Evolutionary conservation across 2,329 filamentous ascomycete genomes (phyloP), one percentile per base, ranked within the genome.

Genomic region (Aspergillus japonicus): DNA sequence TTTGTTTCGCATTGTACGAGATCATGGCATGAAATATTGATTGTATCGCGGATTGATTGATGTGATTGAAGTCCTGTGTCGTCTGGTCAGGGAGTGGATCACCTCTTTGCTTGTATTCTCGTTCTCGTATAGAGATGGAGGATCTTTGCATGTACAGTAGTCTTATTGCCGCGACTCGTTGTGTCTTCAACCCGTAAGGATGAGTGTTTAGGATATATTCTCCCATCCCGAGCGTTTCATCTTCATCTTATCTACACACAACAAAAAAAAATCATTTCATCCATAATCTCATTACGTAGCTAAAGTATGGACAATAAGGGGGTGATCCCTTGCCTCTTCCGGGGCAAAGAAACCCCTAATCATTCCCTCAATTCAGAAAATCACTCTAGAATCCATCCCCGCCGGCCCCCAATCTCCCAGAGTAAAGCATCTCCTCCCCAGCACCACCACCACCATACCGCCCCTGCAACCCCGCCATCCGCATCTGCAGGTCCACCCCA

Each of bases 361-460:
- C 26, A 29, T 29, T 29, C 7, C 26, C 10, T 29, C 26, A 7
- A 2, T 29, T 29, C 26, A 8, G 7, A 8, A 29, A 29, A 8
- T 10, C 33, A 6, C 14, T 35, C 6, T 60, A 21, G 23, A 64
- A 12, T 8, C 58, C 67, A 29, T 66, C 66, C 8, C 66, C 60
- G 21, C 60, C 50, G 47, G 2, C 12, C 11, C 11, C 33, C 6
- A 7, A 19, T 7, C 16, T 44, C 39, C 33, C 33, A 2, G 35
- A 5, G 16, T 16, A 44, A 8, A 64, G 64, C 3, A 70, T 56
- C 19, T 75, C 72, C 10, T 75, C 70, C 42, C 70, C 70, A 23
- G 23, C 23, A 23, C 23, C 23, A 23, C 23, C 23, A 23, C 2
- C 23, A 29, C 26, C 26, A 26, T 71, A 69, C 21, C 69, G 65